Evolutionary conservation across 441 rosid genomes (phyloP), one percentile per base, ranked within the genome.

Genomic region (Daphne laureola): DNA sequence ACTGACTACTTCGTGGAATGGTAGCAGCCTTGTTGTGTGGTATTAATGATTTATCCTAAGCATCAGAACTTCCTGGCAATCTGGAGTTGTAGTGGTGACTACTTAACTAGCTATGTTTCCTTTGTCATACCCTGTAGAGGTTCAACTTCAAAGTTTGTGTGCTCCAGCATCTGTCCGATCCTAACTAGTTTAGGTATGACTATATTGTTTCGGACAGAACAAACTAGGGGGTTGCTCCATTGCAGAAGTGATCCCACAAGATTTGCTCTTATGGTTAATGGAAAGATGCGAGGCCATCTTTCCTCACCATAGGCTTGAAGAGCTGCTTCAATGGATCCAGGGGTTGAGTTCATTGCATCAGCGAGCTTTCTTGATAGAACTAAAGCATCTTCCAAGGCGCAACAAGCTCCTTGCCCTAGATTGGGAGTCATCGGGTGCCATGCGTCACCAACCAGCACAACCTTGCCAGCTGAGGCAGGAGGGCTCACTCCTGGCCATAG

Each of bases 341-440:
- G 35, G 58, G 65, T 81, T 14, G 74, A 73, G 15, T 63, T 78
- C n/a, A 80, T 55, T 13, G 76, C 83, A 48, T 45, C 12, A 6
- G 81, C 84, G 8, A 86, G 81, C 66, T 77, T 86, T 60, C 67
- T 74, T n/a, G 88, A 74, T 15, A 81, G 71, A 45, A 79, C 72
- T n/a, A 86, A 68, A 0, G 90, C 59, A 62, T 81, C 88, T 72
- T 83, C 90, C 67, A 88, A 68, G 2, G 96, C 98, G 62, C 96
- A 89, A 17, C 92, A 83, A 51, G 78, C 88, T 0, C 88, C 90
- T 74, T 83, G 88, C 21, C 90, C 88, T 0, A 86, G 84, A 66
- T 83, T 83, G 0, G 98, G 97, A 40, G 97, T 92, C 97, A 92
- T 89, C 13, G 94, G 98, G 57, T 92, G 96, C 94, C 96, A 92